A percentile compares a stretch with the other conserved stretches of the same genome.
phyloP scores from a whole-genome alignment of 2,329 filamentous ascomycete genomes.

The Paecilomyces fulvus region DNA sequence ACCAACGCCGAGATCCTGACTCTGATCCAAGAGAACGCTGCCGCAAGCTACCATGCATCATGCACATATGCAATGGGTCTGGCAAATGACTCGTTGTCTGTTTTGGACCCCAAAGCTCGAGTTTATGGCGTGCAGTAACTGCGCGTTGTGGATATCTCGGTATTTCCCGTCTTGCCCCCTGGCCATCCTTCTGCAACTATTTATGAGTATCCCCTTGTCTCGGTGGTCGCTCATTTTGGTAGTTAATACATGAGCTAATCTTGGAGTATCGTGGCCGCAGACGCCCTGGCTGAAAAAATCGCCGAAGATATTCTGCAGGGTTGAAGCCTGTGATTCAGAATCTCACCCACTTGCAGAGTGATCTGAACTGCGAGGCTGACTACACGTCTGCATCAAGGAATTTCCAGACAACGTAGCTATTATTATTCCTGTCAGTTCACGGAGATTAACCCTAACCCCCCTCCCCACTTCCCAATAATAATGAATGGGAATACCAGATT shows the following conservation, averaged over 20 bases:
- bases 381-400: too few relatives aligned
- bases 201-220: background rate
- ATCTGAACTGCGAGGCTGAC: too few relatives aligned
- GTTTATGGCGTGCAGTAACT: conserved; percentile 24
- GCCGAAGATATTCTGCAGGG: background rate
- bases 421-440: too few relatives aligned
- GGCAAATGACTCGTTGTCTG: conserved; percentile 18
- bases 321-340: too few relatives aligned
- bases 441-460: too few relatives aligned
- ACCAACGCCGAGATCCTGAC: background rate
- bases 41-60: background rate
- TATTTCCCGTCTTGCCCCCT: conserved; percentile 24
- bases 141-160: conserved; percentile 30
- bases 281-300: background rate
- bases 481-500: too few relatives aligned
- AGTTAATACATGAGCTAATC: too few relatives aligned
- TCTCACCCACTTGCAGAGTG: too few relatives aligned
- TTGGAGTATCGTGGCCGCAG: too few relatives aligned
- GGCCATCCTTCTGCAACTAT: background rate
- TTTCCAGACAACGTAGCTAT: too few relatives aligned
- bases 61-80: conserved; percentile 26
- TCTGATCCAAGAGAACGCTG: background rate
- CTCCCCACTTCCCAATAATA: too few relatives aligned
- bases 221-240: too few relatives aligned
- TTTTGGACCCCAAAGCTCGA: conserved; percentile 22